Evolutionary conservation across 2,329 filamentous ascomycete species (phyloP).

Genomic region (Westerdykella sp.): DNA sequence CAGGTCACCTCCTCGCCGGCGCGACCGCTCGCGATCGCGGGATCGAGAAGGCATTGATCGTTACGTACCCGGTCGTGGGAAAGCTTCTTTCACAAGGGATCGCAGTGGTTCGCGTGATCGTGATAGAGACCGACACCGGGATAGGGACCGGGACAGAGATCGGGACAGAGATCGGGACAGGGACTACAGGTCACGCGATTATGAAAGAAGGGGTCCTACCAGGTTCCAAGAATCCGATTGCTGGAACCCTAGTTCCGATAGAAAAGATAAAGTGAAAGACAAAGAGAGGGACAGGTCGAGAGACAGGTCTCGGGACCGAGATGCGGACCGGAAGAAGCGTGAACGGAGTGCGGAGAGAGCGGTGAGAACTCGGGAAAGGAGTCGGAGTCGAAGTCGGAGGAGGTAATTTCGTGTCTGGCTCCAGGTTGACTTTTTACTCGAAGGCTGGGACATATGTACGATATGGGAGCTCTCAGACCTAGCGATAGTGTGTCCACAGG

Average conservation of each 20-base stretch:
- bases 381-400: background rate
- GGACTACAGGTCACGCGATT: conserved; percentile 39
- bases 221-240: conserved; percentile 27
- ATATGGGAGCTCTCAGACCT: too few species aligned
- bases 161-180: conserved; percentile 37
- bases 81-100: background rate
- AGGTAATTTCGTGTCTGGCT: background rate
- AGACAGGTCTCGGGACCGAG: conserved; percentile 6
- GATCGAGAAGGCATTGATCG: conserved; percentile 36
- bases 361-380: conserved; percentile 10
- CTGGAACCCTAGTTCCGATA: conserved; percentile 21
- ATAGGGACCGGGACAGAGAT: conserved; percentile 10
- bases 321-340: conserved; percentile 28
- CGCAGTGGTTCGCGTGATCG: conserved; percentile 7
- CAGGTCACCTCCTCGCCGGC: conserved; percentile 1
- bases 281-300: conserved; percentile 4
- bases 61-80: conserved; percentile 29
- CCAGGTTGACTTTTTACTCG: too few species aligned
- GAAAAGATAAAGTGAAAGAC: conserved; percentile 11
- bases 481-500: too few species aligned
- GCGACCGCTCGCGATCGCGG: conserved; percentile 14
- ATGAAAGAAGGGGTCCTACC: conserved; percentile 31
- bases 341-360: conserved; percentile 29
- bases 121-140: conserved; percentile 27
- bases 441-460: too few species aligned